These are phyloP conservation scores for Agaricales sp. DNA, from an alignment of 1,284 basidiomycete genomes.

Conservation along the genomic window DNA sequence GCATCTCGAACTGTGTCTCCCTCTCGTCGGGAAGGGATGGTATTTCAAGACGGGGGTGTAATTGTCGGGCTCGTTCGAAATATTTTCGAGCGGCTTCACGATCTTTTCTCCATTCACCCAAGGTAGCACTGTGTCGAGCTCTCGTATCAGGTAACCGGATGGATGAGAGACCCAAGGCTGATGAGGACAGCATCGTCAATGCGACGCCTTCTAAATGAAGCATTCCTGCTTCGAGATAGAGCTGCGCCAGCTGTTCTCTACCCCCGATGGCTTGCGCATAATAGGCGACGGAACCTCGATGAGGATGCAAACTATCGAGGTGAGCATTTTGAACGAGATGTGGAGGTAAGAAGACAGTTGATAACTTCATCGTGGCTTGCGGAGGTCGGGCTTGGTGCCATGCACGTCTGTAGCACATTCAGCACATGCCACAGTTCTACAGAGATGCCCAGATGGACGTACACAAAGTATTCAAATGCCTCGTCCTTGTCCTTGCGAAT, in stretches of 20 bases:
- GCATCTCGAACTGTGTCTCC: conserved; percentile 48
- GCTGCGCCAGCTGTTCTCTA: conserved; percentile 46
- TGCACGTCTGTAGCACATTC: conserved; percentile 43
- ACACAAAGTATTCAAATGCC: conserved; percentile 75
- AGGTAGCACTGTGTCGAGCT: conserved; percentile 21
- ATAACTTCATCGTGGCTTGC: conserved; percentile 64
- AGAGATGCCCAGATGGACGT: conserved; percentile 22
- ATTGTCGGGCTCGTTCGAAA: conserved; percentile 53
- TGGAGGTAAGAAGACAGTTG: conserved; percentile 56
- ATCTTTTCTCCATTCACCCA: conserved; percentile 61
- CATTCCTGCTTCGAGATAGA: conserved; percentile 66
- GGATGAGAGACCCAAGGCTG: conserved; percentile 44
- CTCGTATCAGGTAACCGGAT: conserved; percentile 43
- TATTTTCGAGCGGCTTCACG: conserved; percentile 54
- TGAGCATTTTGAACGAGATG: conserved; percentile 29
- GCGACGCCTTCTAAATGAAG: conserved; percentile 69
- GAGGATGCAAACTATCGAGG: conserved; percentile 19
- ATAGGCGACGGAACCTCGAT: conserved; percentile 45
- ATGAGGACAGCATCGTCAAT: conserved; percentile 42
- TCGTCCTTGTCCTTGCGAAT: conserved; percentile 62
- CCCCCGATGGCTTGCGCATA: conserved; percentile 59
- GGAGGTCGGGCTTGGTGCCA: conserved; percentile 69
- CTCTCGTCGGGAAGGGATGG: conserved; percentile 45
- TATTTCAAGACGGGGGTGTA: conserved; percentile 54
- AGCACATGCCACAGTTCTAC: conserved; percentile 5